Percentiles rank a stretch among this genome's conserved stretches.
Evolutionary conservation across 78 protist species (phyloP).

Genomic region (Pirum gemmata): DNA sequence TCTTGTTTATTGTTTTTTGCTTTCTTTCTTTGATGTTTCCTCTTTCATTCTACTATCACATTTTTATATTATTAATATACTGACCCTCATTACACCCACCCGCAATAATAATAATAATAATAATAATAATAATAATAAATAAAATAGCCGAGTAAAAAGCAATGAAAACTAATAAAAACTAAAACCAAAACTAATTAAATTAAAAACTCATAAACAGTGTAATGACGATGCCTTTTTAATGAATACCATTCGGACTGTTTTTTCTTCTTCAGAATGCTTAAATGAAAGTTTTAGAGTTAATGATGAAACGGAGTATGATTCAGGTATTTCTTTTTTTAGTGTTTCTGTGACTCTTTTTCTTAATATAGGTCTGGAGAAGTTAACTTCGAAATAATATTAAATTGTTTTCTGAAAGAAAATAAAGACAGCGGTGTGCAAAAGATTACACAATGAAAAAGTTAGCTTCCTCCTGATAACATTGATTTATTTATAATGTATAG

Average conservation of each 20-base stretch:
- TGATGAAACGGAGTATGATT: neutral
- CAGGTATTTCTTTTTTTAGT: too few relatives aligned
- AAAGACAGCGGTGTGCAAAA: too few relatives aligned
- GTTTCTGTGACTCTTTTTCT: too few relatives aligned
- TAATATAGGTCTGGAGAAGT: too few relatives aligned
- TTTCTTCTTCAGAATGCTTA: neutral
- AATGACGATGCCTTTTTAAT: constrained; percentile 7
- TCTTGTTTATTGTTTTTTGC: too few relatives aligned
- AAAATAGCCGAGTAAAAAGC: neutral
- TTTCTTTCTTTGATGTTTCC: neutral
- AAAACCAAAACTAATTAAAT: neutral
- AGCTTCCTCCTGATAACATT: too few relatives aligned
- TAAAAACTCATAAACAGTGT: neutral
- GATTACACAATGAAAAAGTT: too few relatives aligned
- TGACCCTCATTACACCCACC: neutral
- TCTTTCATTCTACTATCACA: neutral
- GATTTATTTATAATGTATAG: too few relatives aligned
- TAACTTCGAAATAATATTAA: too few relatives aligned
- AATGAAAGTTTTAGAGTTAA: neutral
- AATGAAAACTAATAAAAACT: neutral
- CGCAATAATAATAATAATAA: neutral
- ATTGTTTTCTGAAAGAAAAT: too few relatives aligned
- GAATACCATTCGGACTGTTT: neutral
- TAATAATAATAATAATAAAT: neutral
- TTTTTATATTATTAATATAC: neutral